Evolutionary conservation across 495 filamentous ascomycete species (phyloP), one percentile per base, ranked within the genome.

Genomic region (Talaromyces borbonicus): DNA sequence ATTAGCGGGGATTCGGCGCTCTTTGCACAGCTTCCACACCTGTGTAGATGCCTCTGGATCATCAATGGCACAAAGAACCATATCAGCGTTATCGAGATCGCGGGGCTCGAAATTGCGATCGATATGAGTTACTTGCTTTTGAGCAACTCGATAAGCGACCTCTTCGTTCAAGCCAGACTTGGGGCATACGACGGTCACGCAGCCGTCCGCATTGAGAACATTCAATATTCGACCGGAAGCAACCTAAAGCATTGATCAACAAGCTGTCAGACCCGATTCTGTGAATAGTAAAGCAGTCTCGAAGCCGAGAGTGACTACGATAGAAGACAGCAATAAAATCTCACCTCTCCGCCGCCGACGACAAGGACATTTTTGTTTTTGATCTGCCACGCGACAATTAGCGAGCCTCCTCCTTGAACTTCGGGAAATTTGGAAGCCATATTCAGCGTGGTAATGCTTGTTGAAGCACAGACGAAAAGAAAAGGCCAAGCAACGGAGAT

Each of bases 311-410:
- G n/a, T n/a, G n/a, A n/a, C n/a, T n/a, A n/a, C n/a, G n/a, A 47
- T 39, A 22, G 30, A 23, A 24, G 39, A 37, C 12, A 19, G 49
- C 16, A 47, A 49, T 43, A 22, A 45, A 48, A 24, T 41, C 68
- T 53, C 64, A 93, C 90, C 73, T 96, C 89, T 58, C 92, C 92
- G 50, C 92, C 92, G 47, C 92, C 92, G 6, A 98, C 75, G 1
- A 98, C 85, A 8, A 98, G 63, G 3, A 97, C 79, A 48, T 74
- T 69, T 58, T 90, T 95, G 56, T 81, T 77, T 56, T 77, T 83
- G 48, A 92, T 75, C 67, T 97, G 92, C 87, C 88, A 98, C 53
- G 92, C 92, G 37, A 98, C 66, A 46, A 97, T 87, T 48, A 98
- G 67, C 30, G 90, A 96, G 32, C 90, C 92, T 42, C 90, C 90